Conservation (phyloP, 345 rosid genomes). For the Linum tenue region DNA sequence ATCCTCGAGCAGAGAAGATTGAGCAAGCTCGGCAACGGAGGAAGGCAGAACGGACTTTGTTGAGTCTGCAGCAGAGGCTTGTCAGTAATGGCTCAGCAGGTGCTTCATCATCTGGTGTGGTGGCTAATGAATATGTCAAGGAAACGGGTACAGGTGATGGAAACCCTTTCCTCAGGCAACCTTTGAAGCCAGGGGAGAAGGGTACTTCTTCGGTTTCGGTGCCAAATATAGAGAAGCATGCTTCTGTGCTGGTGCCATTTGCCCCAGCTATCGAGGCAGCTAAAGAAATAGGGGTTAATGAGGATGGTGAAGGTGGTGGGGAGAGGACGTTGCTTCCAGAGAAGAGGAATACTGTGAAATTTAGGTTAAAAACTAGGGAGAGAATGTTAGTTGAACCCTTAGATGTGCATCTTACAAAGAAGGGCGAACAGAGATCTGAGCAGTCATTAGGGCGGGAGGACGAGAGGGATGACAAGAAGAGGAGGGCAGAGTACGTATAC, state of each 20-base stretch:
- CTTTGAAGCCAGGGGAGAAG: conserved; percentile 43
- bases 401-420: conserved; percentile 49
- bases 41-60: conserved; percentile 81
- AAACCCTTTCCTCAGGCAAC: conserved; percentile 29
- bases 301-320: conserved; percentile 31
- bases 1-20: conserved; percentile 75
- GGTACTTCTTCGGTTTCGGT: conserved; percentile 28
- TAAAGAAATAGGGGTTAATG: conserved; percentile 36
- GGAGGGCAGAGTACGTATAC: conserved; percentile 87
- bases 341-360: conserved; percentile 42
- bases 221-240: conserved; percentile 31
- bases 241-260: conserved; percentile 65
- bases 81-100: conserved; percentile 33
- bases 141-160: conserved; percentile 22
- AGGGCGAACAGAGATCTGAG: conserved; percentile 33
- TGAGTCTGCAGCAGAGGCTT: conserved; percentile 85
- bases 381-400: conserved; percentile 53
- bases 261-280: conserved; percentile 75
- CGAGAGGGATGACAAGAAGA: conserved; percentile 91
- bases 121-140: conserved; percentile 16
- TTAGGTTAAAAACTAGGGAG: conserved; percentile 56
- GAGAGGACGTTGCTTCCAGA: conserved; percentile 43
- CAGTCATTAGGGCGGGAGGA: conserved; percentile 49
- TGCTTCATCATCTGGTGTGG: conserved; percentile 31
- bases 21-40: conserved; percentile 85